phyloP scores from a whole-genome alignment of 768 basidiomycete genomes.

The Russula compacta region DNA sequence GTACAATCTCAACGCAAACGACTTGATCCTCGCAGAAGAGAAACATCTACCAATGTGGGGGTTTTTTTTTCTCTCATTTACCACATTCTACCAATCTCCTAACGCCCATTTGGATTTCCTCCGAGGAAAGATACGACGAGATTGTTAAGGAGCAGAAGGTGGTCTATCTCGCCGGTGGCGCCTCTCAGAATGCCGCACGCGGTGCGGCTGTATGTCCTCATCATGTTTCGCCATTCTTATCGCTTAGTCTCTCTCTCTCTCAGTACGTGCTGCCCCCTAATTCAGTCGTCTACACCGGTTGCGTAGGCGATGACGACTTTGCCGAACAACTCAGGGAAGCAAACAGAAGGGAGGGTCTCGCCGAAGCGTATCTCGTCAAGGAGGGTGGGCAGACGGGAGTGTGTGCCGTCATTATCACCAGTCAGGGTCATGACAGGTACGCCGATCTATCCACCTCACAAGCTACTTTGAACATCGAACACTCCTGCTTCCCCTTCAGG shows the following conservation, averaged over 20 bases:
- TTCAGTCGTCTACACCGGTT: constrained; percentile 90
- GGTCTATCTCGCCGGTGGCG: constrained; percentile 93
- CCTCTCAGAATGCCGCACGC: constrained; percentile 93
- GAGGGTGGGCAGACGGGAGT: constrained; percentile 87
- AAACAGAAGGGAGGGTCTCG: constrained; percentile 86
- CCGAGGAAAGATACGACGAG: constrained; percentile 69
- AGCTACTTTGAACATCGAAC: no score
- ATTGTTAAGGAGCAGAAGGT: constrained; percentile 65
- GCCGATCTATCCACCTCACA: constrained; percentile 18
- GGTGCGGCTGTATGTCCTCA: constrained; percentile 75
- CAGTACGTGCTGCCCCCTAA: constrained; percentile 85
- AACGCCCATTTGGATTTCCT: background rate
- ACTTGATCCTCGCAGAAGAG: constrained; percentile 89
- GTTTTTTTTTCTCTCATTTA: background rate
- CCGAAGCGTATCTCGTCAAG: constrained; percentile 83
- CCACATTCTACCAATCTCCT: background rate
- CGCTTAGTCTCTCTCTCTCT: constrained; percentile 6
- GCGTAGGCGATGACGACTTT: constrained; percentile 86
- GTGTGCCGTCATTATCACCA: constrained; percentile 89
- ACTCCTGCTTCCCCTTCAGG: constrained; percentile 33
- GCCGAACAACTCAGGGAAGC: constrained; percentile 82
- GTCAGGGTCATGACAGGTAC: constrained; percentile 69
- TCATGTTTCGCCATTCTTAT: background rate
- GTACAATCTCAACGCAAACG: constrained; percentile 86
- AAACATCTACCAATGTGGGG: constrained; percentile 78